phyloP scores from a whole-genome alignment of 1,139 yeast species.

The Trichomonascaceae sp. region DNA sequence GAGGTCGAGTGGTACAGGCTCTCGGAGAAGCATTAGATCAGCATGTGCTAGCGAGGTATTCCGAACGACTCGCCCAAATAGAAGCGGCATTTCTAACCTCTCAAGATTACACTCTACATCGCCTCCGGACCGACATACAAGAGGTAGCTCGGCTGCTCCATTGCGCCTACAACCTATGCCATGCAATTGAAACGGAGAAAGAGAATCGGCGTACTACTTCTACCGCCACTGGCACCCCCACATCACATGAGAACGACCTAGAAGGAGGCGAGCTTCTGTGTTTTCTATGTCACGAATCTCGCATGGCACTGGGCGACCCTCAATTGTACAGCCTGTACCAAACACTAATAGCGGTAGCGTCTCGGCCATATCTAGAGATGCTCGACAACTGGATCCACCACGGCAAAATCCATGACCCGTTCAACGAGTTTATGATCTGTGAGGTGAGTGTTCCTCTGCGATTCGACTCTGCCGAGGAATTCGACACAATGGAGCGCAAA shows the following conservation, averaged over 20 bases:
- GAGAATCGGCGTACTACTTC: not conserved
- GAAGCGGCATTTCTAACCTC: conserved; percentile 42
- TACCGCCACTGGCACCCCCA: not conserved
- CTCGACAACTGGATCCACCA: conserved; percentile 64
- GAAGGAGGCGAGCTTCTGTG: conserved; percentile 29
- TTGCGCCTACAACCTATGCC: conserved; percentile 47
- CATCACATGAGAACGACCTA: too few species aligned
- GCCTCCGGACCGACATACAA: conserved; percentile 32
- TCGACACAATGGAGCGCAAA: too few species aligned
- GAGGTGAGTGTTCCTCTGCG: too few species aligned
- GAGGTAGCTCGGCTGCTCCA: conserved; percentile 30
- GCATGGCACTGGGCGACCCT: conserved; percentile 53
- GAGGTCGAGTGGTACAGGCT: conserved; percentile 67
- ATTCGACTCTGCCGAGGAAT: conserved; percentile 29
- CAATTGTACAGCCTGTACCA: conserved; percentile 10
- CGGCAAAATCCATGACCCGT: conserved; percentile 69
- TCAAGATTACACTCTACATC: conserved; percentile 34
- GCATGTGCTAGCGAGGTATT: conserved; percentile 36
- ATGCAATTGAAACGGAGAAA: conserved; percentile 30
- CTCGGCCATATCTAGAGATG: conserved; percentile 53
- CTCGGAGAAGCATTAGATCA: conserved; percentile 46
- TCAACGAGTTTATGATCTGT: conserved; percentile 68
- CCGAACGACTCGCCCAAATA: conserved; percentile 34
- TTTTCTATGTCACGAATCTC: conserved; percentile 46
- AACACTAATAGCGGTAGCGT: conserved; percentile 42